phyloP scores from a whole-genome alignment of 306 rosid genomes.

The Cajanus cajan region DNA sequence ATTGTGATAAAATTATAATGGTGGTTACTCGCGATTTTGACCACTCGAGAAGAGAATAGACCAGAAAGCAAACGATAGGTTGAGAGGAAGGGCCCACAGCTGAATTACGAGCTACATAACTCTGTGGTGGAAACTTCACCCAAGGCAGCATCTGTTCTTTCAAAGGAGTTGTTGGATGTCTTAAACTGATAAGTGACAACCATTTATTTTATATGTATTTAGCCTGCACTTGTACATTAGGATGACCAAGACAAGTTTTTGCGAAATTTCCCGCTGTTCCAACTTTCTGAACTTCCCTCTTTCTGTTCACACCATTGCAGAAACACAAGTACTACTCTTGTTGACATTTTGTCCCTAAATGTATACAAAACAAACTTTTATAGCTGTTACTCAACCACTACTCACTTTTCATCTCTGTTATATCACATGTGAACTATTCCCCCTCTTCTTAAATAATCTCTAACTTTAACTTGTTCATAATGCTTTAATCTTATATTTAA shows the following conservation, averaged over 20 bases:
- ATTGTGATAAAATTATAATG: conserved; percentile 11
- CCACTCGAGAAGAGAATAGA: conserved; percentile 24
- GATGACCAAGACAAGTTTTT: conserved; percentile 23
- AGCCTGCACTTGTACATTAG: neutral
- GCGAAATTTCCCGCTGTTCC: conserved; percentile 40
- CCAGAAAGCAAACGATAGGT: conserved; percentile 10
- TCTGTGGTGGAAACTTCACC: conserved; percentile 14
- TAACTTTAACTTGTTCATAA: neutral
- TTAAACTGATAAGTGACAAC: conserved; percentile 4
- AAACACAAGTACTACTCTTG: conserved; percentile 24
- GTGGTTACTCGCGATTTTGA: conserved; percentile 22
- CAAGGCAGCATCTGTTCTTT: conserved; percentile 16
- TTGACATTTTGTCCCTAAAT: conserved; percentile 43
- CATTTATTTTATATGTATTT: neutral
- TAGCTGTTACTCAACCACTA: conserved; percentile 58
- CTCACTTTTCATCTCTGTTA: conserved; percentile 37
- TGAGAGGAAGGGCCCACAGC: conserved; percentile 9
- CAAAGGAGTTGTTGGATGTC: conserved; percentile 32
- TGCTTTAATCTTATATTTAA: neutral
- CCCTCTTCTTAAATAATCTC: conserved; percentile 18
- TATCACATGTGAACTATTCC: conserved; percentile 46
- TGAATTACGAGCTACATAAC: conserved; percentile 6
- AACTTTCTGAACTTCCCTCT: conserved; percentile 34
- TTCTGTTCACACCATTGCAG: conserved; percentile 33
- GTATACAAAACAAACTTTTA: conserved; percentile 22